Evolutionary conservation across 176 grass and related monocot species (phyloP), one percentile per base, ranked within the genome.

Genomic region (Poa annua): DNA sequence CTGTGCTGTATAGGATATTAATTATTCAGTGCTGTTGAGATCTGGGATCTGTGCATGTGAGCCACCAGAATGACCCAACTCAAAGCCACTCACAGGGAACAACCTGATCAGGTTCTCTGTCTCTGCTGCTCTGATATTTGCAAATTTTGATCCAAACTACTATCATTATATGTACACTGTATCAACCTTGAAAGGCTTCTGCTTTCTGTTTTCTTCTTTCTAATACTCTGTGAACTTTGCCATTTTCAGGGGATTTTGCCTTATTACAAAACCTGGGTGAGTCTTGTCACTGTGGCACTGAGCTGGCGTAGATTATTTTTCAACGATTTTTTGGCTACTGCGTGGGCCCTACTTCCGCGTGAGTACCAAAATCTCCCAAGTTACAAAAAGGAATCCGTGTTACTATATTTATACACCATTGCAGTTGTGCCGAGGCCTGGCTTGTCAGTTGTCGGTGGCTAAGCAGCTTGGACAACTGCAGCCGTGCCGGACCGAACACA

Each of bases 41-140:
- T 85, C 20, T 73, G 39, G 44, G 53, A 51, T 80, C 41, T 39
- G 41, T 63, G 66, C 84, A 73, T 63, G 29, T 86, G 84, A 63
- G 61, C 72, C 34, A 76, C 51, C 61, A 33, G n/a, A 64, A 17
- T 64, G 8, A 11, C 0, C 66, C 42, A 9, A 79, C 36, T 5
- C n/a, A 76, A 76, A 51, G 34, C 15, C 10, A 76, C 34, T 79
- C 20, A 1, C 66, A 52, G 10, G 51, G 76, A 50, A 35, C 32
- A 84, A 11, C 32, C 41, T 63, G 39, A 19, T 71, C 29, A 51
- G 29, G 33, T 8, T 78, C 13, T 26, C 55, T 73, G 13, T 63
- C 36, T 79, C 42, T 39, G 41, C 76, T 49, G 26, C 20, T 38
- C 7, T 24, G 17, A 4, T 85, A 71, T 61, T 20, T 25, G 8